These are phyloP conservation scores for Mucor plumbeus DNA, from an alignment of 371 early-diverging fungal genomes.

Conservation along the genomic window DNA sequence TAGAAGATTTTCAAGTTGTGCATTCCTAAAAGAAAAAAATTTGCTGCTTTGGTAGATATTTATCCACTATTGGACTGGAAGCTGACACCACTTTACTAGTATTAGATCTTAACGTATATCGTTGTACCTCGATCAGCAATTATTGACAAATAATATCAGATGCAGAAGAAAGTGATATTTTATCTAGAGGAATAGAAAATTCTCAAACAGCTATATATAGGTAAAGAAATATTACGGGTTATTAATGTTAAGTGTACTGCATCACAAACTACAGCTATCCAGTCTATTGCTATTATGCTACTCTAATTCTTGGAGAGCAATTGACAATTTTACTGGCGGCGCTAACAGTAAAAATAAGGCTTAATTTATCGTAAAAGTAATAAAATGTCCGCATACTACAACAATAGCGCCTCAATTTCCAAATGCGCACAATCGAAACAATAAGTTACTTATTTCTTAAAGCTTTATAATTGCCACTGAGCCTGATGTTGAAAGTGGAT, in stretches of 20 bases:
- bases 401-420: too few relatives aligned
- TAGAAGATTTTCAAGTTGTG: background rate
- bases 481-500: too few relatives aligned
- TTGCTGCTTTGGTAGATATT: background rate
- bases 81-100: background rate
- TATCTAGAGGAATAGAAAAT: background rate
- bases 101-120: background rate
- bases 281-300: too few relatives aligned
- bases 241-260: background rate
- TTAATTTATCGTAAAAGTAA: too few relatives aligned
- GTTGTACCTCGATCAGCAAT: background rate
- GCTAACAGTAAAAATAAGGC: too few relatives aligned
- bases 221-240: background rate
- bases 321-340: too few relatives aligned
- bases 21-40: background rate
- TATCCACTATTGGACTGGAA: background rate
- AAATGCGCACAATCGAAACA: too few relatives aligned
- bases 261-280: background rate
- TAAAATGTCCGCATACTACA: too few relatives aligned
- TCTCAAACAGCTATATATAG: background rate
- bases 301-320: too few relatives aligned
- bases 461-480: too few relatives aligned
- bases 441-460: too few relatives aligned
- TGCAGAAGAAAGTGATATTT: background rate
- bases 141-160: background rate